Evolutionary conservation across 2,329 filamentous ascomycete genomes (phyloP).

Genomic region (Stachybotrys echinatus): DNA sequence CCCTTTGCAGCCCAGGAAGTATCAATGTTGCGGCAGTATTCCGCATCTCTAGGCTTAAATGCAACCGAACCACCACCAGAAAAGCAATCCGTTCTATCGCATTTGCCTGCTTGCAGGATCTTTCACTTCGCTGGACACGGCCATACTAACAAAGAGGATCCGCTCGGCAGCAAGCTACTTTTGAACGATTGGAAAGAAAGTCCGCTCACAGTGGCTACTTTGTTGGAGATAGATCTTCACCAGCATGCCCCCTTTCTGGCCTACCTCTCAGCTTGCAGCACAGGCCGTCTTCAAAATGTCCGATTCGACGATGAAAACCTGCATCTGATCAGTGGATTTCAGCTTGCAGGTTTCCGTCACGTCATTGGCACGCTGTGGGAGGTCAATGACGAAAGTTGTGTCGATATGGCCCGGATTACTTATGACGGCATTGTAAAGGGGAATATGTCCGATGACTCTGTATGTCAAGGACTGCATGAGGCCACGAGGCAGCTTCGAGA

Average conservation of each 20-base stretch:
- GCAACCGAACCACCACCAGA: not conserved
- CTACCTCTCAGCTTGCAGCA: constrained; percentile 32
- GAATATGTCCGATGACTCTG: not conserved
- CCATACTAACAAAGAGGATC: constrained; percentile 1
- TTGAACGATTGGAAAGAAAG: constrained; percentile 2
- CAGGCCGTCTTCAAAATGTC: constrained; percentile 15
- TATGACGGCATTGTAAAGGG: not conserved
- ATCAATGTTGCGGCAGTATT: constrained; percentile 6
- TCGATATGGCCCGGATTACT: not conserved
- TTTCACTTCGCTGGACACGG: constrained; percentile 39
- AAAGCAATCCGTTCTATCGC: constrained; percentile 15
- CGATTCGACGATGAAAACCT: constrained; percentile 28
- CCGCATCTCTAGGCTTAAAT: not conserved
- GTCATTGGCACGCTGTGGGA: not conserved
- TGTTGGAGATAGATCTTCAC: constrained; percentile 11
- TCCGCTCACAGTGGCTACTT: constrained; percentile 8
- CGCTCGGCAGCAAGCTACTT: constrained; percentile 8
- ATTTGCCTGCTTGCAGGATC: constrained; percentile 20
- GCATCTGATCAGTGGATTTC: constrained; percentile 20
- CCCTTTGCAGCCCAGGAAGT: constrained; percentile 15
- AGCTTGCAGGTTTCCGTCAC: not conserved
- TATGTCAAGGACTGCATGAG: not conserved
- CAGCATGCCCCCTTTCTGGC: constrained; percentile 22
- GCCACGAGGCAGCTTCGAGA: not conserved
- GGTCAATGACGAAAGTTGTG: not conserved